phyloP scores from a whole-genome alignment of 2,329 filamentous ascomycete genomes.

The Cladosporium sp. region DNA sequence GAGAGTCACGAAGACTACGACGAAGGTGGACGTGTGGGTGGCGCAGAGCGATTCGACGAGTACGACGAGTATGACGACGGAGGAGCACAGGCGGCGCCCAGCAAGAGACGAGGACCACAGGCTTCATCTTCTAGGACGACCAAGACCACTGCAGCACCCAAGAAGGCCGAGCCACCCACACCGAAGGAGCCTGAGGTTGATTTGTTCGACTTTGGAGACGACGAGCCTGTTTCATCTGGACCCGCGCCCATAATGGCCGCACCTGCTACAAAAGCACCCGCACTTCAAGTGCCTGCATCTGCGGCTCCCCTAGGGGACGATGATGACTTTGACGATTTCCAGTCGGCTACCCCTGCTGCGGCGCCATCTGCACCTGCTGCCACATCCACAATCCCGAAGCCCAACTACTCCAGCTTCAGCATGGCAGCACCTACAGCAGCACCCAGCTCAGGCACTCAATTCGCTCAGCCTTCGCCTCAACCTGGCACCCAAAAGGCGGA shows the following conservation, averaged over 20 bases:
- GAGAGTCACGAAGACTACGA: constrained; percentile 60
- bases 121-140: constrained; percentile 27
- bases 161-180: constrained; percentile 71
- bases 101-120: constrained; percentile 52
- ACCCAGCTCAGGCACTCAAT: constrained; percentile 56
- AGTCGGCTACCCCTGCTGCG: constrained; percentile 70
- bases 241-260: constrained; percentile 45
- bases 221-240: constrained; percentile 60
- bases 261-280: constrained; percentile 23
- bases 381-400: constrained; percentile 37
- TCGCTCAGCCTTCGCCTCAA: constrained; percentile 79
- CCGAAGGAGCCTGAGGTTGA: constrained; percentile 87
- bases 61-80: constrained; percentile 96
- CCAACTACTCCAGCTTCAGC: constrained; percentile 44
- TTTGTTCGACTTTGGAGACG: constrained; percentile 82
- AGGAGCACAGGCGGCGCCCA: constrained; percentile 51
- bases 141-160: constrained; percentile 45
- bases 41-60: constrained; percentile 77
- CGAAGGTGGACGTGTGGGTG: constrained; percentile 65
- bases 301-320: constrained; percentile 62
- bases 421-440: constrained; percentile 48
- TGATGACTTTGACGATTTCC: constrained; percentile 97
- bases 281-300: constrained; percentile 15
- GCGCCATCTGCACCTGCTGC: constrained; percentile 48
- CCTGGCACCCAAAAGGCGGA: constrained; percentile 74